phyloP scores from a whole-genome alignment of 2,329 filamentous ascomycete genomes.

The Bipolaris cookei region DNA sequence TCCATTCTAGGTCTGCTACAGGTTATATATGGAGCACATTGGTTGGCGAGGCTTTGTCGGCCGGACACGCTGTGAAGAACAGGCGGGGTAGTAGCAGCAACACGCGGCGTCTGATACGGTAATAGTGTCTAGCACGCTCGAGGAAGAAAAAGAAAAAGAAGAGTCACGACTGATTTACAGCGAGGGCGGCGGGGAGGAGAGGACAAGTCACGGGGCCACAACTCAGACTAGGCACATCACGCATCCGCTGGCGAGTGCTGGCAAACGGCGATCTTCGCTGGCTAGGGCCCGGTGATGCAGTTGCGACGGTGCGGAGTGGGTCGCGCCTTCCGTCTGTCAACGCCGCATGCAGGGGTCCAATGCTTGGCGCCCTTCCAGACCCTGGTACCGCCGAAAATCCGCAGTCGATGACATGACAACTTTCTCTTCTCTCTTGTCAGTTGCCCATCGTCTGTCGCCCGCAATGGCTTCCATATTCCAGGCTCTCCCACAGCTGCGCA shows the following conservation, averaged over 20 bases:
- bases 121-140: background rate
- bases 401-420: slow-evolving; percentile 14
- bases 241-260: slow-evolving; percentile 16
- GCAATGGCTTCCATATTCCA: slow-evolving; percentile 48
- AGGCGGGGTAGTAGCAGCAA: slow-evolving; percentile 11
- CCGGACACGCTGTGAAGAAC: slow-evolving; percentile 1
- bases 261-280: slow-evolving; percentile 19
- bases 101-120: background rate
- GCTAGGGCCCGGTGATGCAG: slow-evolving; percentile 24
- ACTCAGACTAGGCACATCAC: slow-evolving; percentile 14
- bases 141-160: background rate
- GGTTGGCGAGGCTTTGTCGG: slow-evolving; percentile 7
- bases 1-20: slow-evolving; percentile 23
- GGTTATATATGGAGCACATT: slow-evolving; percentile 13
- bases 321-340: slow-evolving; percentile 22
- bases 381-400: slow-evolving; percentile 21
- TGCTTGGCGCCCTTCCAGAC: slow-evolving; percentile 8
- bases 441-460: slow-evolving; percentile 8
- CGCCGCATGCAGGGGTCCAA: slow-evolving; percentile 19
- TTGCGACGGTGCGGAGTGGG: slow-evolving; percentile 14
- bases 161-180: slow-evolving; percentile 1
- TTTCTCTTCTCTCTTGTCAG: background rate
- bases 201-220: slow-evolving; percentile 9
- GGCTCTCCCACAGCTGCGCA: slow-evolving; percentile 47
- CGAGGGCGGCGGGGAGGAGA: slow-evolving; percentile 3